These are phyloP conservation scores for Jimgerdemannia lactiflua DNA, from an alignment of 192 early-diverging fungal species.

Conservation along the genomic window DNA sequence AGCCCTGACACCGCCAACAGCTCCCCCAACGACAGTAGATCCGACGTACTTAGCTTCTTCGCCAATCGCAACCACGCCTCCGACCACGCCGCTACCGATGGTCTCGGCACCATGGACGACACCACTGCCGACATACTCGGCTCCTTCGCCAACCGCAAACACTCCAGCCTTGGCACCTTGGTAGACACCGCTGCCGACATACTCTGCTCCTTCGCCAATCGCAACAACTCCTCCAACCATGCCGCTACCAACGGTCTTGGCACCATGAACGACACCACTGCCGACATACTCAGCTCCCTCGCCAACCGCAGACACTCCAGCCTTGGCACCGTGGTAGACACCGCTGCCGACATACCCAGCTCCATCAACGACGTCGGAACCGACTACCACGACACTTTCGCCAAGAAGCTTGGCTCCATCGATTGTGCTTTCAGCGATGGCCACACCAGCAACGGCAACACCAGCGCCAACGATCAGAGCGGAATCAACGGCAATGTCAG, in stretches of 20 bases:
- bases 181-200: too few relatives aligned
- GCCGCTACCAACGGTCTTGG: not conserved
- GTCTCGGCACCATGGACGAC: too few relatives aligned
- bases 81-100: too few relatives aligned
- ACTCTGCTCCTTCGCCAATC: not conserved
- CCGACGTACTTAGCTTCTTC: too few relatives aligned
- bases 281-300: not conserved
- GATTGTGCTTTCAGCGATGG: not conserved
- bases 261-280: not conserved
- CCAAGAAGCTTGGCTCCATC: not conserved
- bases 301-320: not conserved
- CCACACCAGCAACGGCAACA: not conserved
- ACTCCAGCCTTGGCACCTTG: not conserved
- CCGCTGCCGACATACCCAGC: not conserved
- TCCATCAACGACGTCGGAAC: not conserved
- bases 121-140: too few relatives aligned
- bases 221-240: too few relatives aligned
- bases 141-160: not conserved
- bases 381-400: not conserved
- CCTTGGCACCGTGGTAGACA: not conserved
- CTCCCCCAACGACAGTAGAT: too few relatives aligned
- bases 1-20: too few relatives aligned
- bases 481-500: not conserved
- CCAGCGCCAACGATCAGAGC: not conserved
- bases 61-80: too few relatives aligned